phyloP scores from a whole-genome alignment of 495 filamentous ascomycete species.

The Aspergillus affinis region DNA sequence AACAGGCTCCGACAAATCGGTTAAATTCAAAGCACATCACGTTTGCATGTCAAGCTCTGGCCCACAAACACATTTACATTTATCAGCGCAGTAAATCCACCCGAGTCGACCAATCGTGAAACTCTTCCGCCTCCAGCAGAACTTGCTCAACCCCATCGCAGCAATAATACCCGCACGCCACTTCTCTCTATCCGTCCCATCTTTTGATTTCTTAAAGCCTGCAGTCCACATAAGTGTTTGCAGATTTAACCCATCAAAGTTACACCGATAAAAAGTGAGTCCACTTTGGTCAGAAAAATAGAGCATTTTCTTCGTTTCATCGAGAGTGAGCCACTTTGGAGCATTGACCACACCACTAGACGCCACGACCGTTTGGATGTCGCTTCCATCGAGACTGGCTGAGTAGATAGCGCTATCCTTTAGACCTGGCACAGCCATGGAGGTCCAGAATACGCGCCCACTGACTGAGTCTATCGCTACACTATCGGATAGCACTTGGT shows the following conservation, averaged over 20 bases:
- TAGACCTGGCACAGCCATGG: conserved; percentile 35
- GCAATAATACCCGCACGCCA: conserved; percentile 49
- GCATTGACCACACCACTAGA: conserved; percentile 33
- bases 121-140: conserved; percentile 54
- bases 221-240: conserved; percentile 26
- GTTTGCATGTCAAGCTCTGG: too few relatives aligned
- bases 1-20: too few relatives aligned
- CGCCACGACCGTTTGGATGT: conserved; percentile 31
- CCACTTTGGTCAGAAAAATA: conserved; percentile 52
- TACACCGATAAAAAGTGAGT: conserved; percentile 35
- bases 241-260: conserved; percentile 34
- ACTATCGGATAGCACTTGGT: too few relatives aligned
- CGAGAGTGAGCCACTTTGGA: conserved; percentile 44
- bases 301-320: conserved; percentile 22
- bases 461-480: too few relatives aligned
- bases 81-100: conserved; percentile 36
- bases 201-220: neutral
- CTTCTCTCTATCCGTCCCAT: conserved; percentile 9
- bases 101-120: conserved; percentile 36
- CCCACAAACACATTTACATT: too few relatives aligned
- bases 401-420: conserved; percentile 38
- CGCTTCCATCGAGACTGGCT: conserved; percentile 35
- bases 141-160: conserved; percentile 23
- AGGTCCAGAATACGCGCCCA: conserved; percentile 44
- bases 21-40: too few relatives aligned